phyloP scores from a whole-genome alignment of 2,329 filamentous ascomycete genomes.

The Epichloe aotearoae region DNA sequence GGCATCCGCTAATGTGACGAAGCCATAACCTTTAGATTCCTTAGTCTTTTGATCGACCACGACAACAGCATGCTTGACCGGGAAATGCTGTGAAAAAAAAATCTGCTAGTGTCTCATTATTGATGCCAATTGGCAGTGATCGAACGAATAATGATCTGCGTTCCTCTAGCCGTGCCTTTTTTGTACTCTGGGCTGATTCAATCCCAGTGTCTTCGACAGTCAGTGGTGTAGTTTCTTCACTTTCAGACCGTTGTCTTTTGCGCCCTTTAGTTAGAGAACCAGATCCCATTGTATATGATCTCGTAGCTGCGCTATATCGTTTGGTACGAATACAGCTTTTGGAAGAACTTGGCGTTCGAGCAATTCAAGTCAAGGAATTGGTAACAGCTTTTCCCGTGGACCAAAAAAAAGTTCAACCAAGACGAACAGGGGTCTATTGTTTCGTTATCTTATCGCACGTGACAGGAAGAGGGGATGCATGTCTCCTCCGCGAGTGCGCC shows the following conservation, averaged over 20 bases:
- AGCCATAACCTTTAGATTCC: conserved; percentile 81
- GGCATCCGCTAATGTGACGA: conserved; percentile 89
- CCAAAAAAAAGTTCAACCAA: neutral
- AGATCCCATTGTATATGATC: neutral
- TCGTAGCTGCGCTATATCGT: neutral
- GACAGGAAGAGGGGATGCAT: conserved; percentile 11
- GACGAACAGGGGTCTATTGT: neutral
- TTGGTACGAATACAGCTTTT: neutral
- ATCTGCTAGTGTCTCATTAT: conserved; percentile 69
- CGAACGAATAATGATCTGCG: conserved; percentile 78
- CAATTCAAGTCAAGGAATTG: neutral
- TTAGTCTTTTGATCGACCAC: conserved; percentile 79
- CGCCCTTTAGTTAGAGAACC: conserved; percentile 14
- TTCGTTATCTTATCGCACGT: conserved; percentile 21
- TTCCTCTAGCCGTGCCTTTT: conserved; percentile 46
- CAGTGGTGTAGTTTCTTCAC: conserved; percentile 18
- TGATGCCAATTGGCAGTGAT: conserved; percentile 64
- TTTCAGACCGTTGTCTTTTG: conserved; percentile 22
- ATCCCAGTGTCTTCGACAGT: conserved; percentile 20
- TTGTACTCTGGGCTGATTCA: conserved; percentile 24
- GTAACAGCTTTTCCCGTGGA: neutral
- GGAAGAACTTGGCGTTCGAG: neutral
- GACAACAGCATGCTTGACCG: conserved; percentile 91
- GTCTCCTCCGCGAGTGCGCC: neutral
- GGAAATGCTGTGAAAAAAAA: conserved; percentile 81